Base-by-base conservation (phyloP, 2,329 filamentous ascomycete genomes). In the Fusarium nelsonii region DNA sequence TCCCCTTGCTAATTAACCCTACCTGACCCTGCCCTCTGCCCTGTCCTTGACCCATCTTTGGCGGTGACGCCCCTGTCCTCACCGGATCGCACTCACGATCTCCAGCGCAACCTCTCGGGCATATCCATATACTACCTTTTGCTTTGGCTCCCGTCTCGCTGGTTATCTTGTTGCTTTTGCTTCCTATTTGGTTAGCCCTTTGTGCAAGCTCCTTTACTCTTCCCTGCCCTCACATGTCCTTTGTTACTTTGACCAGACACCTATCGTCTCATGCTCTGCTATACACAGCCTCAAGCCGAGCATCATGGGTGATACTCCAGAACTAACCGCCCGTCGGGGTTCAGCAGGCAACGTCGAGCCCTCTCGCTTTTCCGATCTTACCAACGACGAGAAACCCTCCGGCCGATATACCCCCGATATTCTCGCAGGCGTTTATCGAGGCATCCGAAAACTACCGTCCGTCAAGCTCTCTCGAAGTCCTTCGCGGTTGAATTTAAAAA, bases 391-490 rank as follows among this genome's bases (percentile, higher is more conserved):
- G 33, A 78, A 76, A 53, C 65, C 74, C 70, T 72, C 73, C 65
- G 77, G 70, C 61, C 78, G 68, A 50, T 75, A 74, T 72, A 70
- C 82, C 23, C 80, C 84, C 64, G 84, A 87, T 55, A 77, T 85
- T 61, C 73, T 87, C 55, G 83, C 84, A 45, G 83, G 83, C 69
- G 83, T 85, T 69, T 85, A 85, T 73, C 83, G 84, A 68, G 84
- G 83, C 65, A 79, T 86, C 67, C 83, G 81, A 72, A 86, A 81
- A 71, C 80, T 83, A 43, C 80, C 84, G 8, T 72, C 74, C 10
- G 70, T 85, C 46, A 83, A 79, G 68, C 77, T 85, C 32, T 75
- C 78, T 18, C 80, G 82, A 68, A 81, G 82, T 58, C 80, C 82
- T 12, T 85, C 84, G 6, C 80, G 80, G 32, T 73, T 82, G 37